Base-by-base conservation (phyloP, 306 rosid species). In the Pyrus bretschneideri region DNA sequence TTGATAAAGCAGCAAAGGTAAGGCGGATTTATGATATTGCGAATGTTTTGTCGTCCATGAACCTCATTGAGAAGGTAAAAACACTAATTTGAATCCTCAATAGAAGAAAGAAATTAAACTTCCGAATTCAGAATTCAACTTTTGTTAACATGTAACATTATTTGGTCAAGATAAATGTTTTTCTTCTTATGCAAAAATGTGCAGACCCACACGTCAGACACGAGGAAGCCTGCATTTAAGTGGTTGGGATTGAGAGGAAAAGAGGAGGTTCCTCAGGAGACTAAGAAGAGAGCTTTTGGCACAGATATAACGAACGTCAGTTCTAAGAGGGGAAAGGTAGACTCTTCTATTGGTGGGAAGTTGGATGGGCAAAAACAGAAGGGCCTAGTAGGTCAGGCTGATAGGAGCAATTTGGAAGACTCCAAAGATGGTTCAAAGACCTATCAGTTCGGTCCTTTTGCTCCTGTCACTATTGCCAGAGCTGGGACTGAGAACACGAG, bases 21-120 rank as follows among this genome's bases (percentile, higher is more conserved):
- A 89, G 99, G 69, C 93, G 97, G 80, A 86, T 95, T 13, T 95
- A 95, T 77, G 99, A 95, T 74, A 95, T 95, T 35, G 99, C 97
- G 51, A 95, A 95, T 78, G 97, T 95, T 76, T 78, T 92, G 68
- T 89, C 97, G 55, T 91, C 99, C 60, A 88, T 95, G 87, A 89
- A 74, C 59, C 96, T 95, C 4, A 95, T 95, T 59, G 97, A 95
- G 81, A 95, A 92, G 97, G 99, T 92, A 64, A 84, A 64, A 72
- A 51, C 30, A n/a, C 44, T 11, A 19, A 12, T 58, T 46, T 22
- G 63, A 19, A 21, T 17, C 71, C 38, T 54, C 18, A 29, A 25
- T 30, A 30, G 44, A 12, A 61, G 31, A 14, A 61, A 61, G 38
- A 61, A 61, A 61, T 73, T 30, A 42, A 23, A 4, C 18, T 4